Percentiles rank a stretch among this genome's conserved stretches.
These are phyloP conservation scores for Helianthus tuberosus DNA, from an alignment of 129 eudicot genomes.

Conservation along the genomic window DNA sequence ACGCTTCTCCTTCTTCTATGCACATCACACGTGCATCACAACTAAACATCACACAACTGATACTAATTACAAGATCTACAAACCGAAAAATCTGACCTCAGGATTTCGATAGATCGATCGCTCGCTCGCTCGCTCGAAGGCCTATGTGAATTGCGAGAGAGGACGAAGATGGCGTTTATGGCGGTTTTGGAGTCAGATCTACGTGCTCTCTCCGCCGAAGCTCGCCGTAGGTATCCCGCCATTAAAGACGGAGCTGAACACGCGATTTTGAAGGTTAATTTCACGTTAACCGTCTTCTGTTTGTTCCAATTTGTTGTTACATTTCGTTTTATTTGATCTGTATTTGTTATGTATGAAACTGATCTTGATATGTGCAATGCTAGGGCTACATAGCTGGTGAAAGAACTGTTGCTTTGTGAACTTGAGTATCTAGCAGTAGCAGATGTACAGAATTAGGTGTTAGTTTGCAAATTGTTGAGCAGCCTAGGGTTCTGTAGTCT, in stretches of 20 bases:
- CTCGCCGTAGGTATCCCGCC: slow-evolving; percentile 97
- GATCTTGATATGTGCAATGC: slow-evolving; percentile 4
- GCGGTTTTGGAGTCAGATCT: slow-evolving; percentile 99
- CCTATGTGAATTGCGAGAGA: background rate
- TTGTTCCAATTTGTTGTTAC: background rate
- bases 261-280: slow-evolving; percentile 85
- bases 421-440: slow-evolving; percentile 17
- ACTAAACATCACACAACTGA: slow-evolving; percentile 16
- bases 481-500: too few species aligned
- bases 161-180: slow-evolving; percentile 68
- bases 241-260: slow-evolving; percentile 98
- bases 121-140: background rate
- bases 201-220: slow-evolving; percentile 91
- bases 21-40: slow-evolving; percentile 27
- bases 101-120: slow-evolving; percentile 26
- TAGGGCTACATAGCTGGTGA: background rate
- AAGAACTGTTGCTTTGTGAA: slow-evolving; percentile 18
- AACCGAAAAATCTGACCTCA: slow-evolving; percentile 33
- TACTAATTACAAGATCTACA: slow-evolving; percentile 25
- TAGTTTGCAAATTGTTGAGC: too few species aligned
- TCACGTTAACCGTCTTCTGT: background rate
- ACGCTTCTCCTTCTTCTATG: slow-evolving; percentile 20
- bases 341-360: background rate
- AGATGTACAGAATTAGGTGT: too few species aligned
- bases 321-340: slow-evolving; percentile 17